Evolutionary conservation across 768 basidiomycete genomes (phyloP), one percentile per base, ranked within the genome.

Genomic region (Tulasnella sp.): DNA sequence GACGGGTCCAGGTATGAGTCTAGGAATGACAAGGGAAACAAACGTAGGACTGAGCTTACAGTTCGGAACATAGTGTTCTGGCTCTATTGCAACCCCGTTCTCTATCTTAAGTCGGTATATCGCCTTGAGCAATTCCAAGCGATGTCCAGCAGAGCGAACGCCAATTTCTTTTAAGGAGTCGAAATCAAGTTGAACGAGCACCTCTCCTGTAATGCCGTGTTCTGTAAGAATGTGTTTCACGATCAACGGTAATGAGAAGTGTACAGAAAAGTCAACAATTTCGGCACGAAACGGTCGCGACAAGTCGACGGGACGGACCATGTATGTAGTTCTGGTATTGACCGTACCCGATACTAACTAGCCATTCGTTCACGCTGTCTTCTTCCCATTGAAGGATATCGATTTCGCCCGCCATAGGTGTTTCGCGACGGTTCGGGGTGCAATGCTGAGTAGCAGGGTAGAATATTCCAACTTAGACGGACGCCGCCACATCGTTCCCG

Each of bases 131-230:
- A 98, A 94, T 59, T 91, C 84, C 40, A 99, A 82, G 71, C 97
- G 85, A 80, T 98, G 95, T 26, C 97, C 97, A 75, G 98, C 87
- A 40, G 91, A 92, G n/a, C 86, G 78, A 52, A 99, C 86, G 8
- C 97, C 97, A 71, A 98, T 82, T 52, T 91, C 89, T 80, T 91
- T 92, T 75, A 99, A 86, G 1, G 87, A 81, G 29, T 95, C 91
- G n/a, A 88, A 84, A 78, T 94, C 91, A 64, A 98, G 84, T 76
- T 91, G 82, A 75, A 90, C 88, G 7, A 99, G 85, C 1, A 93
- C 88, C 75, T 98, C 95, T 71, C 97, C 97, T 19, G 90, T 90
- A 75, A 99, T 92, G 75, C 87, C 90, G 80, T 99, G 91, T 78
- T 95, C 96, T 96, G 78, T 47, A 40, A 62, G 40, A n/a, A 5